A percentile compares a stretch with the other conserved stretches of the same genome.
Conservation (phyloP, 768 basidiomycete species). For the Leccinellum albellum region DNA sequence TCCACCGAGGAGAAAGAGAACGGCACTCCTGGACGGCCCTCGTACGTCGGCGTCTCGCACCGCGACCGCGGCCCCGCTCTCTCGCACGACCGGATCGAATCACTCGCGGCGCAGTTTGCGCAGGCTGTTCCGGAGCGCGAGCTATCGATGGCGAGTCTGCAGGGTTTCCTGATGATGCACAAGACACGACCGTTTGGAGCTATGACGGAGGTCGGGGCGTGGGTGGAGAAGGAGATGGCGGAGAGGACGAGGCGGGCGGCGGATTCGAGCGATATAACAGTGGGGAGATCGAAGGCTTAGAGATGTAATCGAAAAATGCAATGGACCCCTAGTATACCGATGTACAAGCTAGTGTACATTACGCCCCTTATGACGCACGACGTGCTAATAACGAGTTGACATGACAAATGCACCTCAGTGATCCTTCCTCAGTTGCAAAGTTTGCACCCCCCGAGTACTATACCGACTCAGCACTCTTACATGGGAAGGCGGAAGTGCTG, state of each 20-base stretch:
- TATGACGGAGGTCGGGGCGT: conserved; percentile 39
- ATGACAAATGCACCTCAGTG: no score
- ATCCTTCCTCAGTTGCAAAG: no score
- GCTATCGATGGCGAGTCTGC: conserved; percentile 42
- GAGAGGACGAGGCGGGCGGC: neutral
- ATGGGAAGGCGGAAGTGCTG: no score
- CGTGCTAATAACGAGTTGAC: neutral
- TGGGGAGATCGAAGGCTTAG: neutral
- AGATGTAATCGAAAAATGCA: neutral
- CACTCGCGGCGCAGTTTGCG: conserved; percentile 56
- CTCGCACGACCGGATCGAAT: conserved; percentile 34
- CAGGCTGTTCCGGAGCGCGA: conserved; percentile 46
- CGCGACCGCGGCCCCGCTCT: conserved; percentile 38
- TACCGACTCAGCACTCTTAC: no score
- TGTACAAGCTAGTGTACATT: neutral
- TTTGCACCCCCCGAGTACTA: no score
- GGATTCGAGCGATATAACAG: neutral
- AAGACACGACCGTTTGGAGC: conserved; percentile 59
- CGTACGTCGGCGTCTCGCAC: conserved; percentile 25
- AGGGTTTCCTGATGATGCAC: conserved; percentile 66
- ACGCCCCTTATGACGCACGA: neutral
- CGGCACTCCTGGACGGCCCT: neutral
- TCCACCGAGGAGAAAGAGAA: neutral
- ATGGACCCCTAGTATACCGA: neutral
- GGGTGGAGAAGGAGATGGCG: conserved; percentile 47